phyloP scores from a whole-genome alignment of 2,329 filamentous ascomycete species.

The Neurospora sp. region DNA sequence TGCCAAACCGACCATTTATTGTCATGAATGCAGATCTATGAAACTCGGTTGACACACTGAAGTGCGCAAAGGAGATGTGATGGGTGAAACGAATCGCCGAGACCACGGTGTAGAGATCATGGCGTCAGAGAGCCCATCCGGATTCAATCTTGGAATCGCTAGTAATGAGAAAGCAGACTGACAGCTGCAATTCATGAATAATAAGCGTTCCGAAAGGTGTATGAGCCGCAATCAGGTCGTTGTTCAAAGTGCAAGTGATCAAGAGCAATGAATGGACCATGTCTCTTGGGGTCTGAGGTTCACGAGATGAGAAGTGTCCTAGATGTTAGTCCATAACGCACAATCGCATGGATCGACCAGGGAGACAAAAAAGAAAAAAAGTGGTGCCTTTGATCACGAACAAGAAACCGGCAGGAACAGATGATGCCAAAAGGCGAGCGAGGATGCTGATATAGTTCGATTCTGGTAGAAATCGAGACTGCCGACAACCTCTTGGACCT shows the following conservation, averaged over 20 bases:
- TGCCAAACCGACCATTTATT: background rate
- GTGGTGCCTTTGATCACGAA: conserved; percentile 6
- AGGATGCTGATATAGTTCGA: conserved; percentile 10
- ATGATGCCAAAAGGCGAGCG: background rate
- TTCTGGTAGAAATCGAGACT: conserved; percentile 9
- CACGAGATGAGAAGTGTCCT: background rate
- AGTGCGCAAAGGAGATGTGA: conserved; percentile 33
- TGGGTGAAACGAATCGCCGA: conserved; percentile 56
- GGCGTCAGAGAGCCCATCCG: conserved; percentile 52
- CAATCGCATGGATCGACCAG: background rate
- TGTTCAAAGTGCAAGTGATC: background rate
- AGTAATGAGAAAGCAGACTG: conserved; percentile 45
- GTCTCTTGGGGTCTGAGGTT: background rate
- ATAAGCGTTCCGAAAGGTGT: conserved; percentile 29
- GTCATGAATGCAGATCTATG: background rate
- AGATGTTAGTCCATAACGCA: background rate
- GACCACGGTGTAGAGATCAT: conserved; percentile 32
- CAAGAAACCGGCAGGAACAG: background rate
- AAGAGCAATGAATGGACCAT: background rate
- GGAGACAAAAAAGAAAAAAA: background rate
- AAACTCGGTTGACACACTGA: background rate
- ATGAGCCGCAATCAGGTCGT: background rate
- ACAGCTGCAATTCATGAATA: conserved; percentile 42
- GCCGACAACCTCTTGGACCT: conserved; percentile 20
- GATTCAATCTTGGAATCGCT: conserved; percentile 47